Conservation (phyloP, 1,139 yeast genomes). For the Ogataea hybrid region DNA sequence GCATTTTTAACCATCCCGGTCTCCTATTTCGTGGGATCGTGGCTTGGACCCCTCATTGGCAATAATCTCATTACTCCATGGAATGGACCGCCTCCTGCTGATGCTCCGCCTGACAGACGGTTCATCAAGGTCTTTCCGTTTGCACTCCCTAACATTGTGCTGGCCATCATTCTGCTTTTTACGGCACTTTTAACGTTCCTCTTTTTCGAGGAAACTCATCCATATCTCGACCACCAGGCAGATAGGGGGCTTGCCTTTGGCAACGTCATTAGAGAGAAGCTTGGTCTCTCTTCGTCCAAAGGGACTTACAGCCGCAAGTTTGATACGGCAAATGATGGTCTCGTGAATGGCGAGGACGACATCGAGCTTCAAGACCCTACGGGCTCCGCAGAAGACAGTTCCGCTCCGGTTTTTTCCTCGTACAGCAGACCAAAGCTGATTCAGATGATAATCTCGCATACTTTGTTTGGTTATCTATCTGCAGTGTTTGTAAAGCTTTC, state of each 20-base stretch:
- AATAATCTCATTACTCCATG: slow-evolving; percentile 1
- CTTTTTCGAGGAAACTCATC: background rate
- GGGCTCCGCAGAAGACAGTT: background rate
- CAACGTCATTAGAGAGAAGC: background rate
- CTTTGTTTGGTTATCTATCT: background rate
- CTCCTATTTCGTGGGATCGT: slow-evolving; percentile 56
- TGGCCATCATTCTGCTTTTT: background rate
- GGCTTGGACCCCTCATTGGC: slow-evolving; percentile 50
- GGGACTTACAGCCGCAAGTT: background rate
- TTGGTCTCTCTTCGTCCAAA: background rate
- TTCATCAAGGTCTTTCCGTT: background rate
- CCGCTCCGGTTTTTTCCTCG: background rate
- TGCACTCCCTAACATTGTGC: background rate
- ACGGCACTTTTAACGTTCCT: background rate
- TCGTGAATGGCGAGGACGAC: background rate
- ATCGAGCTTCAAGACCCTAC: background rate
- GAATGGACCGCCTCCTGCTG: slow-evolving; percentile 1
- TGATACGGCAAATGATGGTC: too few species aligned
- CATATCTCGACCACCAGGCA: background rate
- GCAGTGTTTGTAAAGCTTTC: background rate
- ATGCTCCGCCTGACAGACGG: background rate
- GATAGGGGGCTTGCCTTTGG: background rate
- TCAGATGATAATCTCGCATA: background rate
- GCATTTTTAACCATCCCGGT: slow-evolving; percentile 62
- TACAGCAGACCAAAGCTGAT: background rate